Evolutionary conservation across 2,329 filamentous ascomycete species (phyloP).

Genomic region (Penicillium glabrum): DNA sequence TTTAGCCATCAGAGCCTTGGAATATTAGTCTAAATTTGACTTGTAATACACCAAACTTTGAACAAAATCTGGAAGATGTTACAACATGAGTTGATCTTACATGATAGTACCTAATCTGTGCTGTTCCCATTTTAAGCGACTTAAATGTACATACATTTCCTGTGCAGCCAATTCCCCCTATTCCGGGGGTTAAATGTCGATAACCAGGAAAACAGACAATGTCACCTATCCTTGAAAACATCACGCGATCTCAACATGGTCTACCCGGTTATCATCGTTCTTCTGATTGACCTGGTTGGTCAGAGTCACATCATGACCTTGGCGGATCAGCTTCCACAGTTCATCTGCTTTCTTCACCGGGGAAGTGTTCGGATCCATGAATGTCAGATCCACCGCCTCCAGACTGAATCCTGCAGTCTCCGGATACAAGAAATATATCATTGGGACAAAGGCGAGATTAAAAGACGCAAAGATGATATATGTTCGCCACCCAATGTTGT

Average conservation of each 20-base stretch:
- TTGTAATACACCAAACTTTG: neutral
- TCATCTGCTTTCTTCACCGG: conserved; percentile 10
- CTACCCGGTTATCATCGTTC: neutral
- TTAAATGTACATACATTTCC: no score
- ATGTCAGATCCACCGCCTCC: conserved; percentile 74
- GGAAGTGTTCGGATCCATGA: conserved; percentile 40
- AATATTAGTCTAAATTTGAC: neutral
- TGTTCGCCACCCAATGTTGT: conserved; percentile 58
- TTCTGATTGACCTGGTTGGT: neutral
- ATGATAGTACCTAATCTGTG: no score
- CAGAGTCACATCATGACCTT: conserved; percentile 5
- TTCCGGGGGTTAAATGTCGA: no score
- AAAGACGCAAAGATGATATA: conserved; percentile 77
- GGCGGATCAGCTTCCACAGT: conserved; percentile 1
- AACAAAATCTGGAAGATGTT: neutral
- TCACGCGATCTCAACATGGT: neutral
- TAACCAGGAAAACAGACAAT: no score
- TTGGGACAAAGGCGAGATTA: conserved; percentile 64
- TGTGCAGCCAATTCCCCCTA: no score
- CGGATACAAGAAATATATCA: conserved; percentile 65
- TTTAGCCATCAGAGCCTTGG: neutral
- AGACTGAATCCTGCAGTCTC: conserved; percentile 72
- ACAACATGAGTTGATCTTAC: no score
- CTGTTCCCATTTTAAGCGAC: no score
- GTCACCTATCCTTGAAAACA: neutral